Base-by-base conservation (phyloP, 805 yeast species). In the Saturnispora sekii region DNA sequence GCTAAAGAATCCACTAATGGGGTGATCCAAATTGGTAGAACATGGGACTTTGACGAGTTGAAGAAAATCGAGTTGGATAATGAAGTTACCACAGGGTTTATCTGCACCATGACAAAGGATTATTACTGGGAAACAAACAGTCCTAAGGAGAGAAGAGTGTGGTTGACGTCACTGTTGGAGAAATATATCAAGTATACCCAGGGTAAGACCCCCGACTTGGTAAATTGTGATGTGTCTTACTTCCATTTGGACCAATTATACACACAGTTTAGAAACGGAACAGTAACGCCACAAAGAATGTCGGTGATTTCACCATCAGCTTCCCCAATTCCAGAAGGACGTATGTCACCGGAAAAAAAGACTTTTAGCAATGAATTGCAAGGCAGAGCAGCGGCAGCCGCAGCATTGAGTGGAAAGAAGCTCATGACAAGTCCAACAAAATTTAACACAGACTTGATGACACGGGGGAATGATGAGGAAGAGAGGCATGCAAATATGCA, bases 41-140 rank as follows among this genome's bases (percentile, higher is more conserved):
- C 95, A 3, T 89, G 97, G 97, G 79, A 77, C 50, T 65, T 90
- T 54, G 84, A 76, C 48, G 94, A 85, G 53, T 66, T 90, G 51
- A 60, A 69, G 3, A 61, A 63, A 36, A 61, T 89, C 2, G 77
- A 79, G 30, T 69, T 74, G 45, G 85, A 80, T 48, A 44, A 49
- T 30, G 72, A 64, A 26, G 72, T 72, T 10, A 72, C 69, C 2
- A 72, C 75, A 41, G 87, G 89, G 2, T 68, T 84, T 46, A 49
- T 72, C 0, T 66, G 84, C 43, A 67, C 67, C 14, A 69, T 90
- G 58, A 83, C 83, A 35, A 89, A 88, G 57, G 77, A 72, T 38
- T 90, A 89, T 61, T 89, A 79, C 63, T 89, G 97, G 97, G 79
- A 73, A 50, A 78, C 85, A 1, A 66, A 70, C 45, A 62, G 77